phyloP scores from a whole-genome alignment of 148 eudicot species.

The Camellia lanceoleosa region DNA sequence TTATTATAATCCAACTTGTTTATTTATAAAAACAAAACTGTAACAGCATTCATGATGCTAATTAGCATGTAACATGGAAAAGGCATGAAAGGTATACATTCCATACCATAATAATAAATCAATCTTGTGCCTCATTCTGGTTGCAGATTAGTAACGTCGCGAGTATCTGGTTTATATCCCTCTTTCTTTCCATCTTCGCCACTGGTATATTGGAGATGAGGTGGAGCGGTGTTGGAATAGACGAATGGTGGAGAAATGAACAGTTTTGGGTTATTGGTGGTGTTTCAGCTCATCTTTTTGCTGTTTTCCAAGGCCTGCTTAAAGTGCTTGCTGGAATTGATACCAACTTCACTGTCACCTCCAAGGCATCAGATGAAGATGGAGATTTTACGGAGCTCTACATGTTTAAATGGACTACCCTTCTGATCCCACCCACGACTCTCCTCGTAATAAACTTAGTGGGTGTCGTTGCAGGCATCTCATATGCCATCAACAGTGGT shows the following conservation, averaged over 20 bases:
- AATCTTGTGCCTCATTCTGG: background rate
- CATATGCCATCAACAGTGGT: slow-evolving; percentile 72
- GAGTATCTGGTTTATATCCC: slow-evolving; percentile 69
- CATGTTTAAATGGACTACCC: slow-evolving; percentile 81
- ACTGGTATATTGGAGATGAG: slow-evolving; percentile 77
- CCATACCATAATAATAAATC: background rate
- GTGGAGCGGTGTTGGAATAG: slow-evolving; percentile 81
- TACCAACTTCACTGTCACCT: slow-evolving; percentile 78
- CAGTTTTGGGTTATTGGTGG: slow-evolving; percentile 93
- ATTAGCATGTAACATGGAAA: no score
- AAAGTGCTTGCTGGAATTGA: slow-evolving; percentile 75
- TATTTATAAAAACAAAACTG: no score
- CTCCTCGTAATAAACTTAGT: slow-evolving; percentile 70
- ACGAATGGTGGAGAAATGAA: slow-evolving; percentile 86
- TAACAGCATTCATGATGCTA: no score
- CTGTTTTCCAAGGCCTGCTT: slow-evolving; percentile 77
- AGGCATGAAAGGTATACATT: background rate
- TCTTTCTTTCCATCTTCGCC: slow-evolving; percentile 64
- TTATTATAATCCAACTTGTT: no score
- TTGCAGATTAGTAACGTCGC: slow-evolving; percentile 70
- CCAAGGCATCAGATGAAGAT: slow-evolving; percentile 73
- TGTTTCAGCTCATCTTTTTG: slow-evolving; percentile 68
- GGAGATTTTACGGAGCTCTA: slow-evolving; percentile 78
- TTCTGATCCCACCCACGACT: slow-evolving; percentile 74
- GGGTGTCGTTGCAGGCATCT: slow-evolving; percentile 70